A percentile compares a stretch with the other conserved stretches of the same genome.
These are phyloP conservation scores for Lentithecium fluviatile DNA, from an alignment of 495 filamentous ascomycete species.

Conservation along the genomic window DNA sequence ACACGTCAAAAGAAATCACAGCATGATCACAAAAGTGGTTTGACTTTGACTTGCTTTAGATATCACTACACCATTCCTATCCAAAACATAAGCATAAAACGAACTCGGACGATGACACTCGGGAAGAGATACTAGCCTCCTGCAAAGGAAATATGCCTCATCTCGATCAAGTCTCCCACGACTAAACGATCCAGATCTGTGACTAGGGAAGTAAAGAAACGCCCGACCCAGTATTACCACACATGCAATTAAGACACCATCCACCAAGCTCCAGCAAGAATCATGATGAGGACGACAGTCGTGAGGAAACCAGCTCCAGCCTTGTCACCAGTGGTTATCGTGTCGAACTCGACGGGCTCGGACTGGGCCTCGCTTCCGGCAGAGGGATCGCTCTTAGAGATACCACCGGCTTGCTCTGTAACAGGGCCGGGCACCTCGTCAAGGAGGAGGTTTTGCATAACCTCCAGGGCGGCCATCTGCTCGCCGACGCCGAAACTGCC, in stretches of 20 bases:
- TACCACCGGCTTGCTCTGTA: constrained; percentile 41
- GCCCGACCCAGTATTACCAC: no score
- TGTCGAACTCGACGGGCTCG: constrained; percentile 26
- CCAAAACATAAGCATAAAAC: no score
- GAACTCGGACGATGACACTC: no score
- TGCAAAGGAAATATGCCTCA: no score
- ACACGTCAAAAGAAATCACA: no score
- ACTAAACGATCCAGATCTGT: no score
- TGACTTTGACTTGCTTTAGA: no score
- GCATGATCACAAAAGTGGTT: no score
- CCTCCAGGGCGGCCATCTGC: constrained; percentile 60
- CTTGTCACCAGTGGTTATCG: constrained; percentile 43
- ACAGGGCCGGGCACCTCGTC: constrained; percentile 45
- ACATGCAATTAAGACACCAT: constrained; percentile 30
- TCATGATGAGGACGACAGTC: constrained; percentile 37
- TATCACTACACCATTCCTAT: no score
- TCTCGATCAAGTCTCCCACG: no score
- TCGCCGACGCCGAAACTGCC: constrained; percentile 53
- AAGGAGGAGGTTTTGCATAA: constrained; percentile 56
- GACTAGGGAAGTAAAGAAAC: no score
- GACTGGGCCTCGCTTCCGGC: constrained; percentile 37
- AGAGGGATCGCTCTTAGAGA: constrained; percentile 38
- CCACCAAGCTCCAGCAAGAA: constrained; percentile 43
- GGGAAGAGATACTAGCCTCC: no score
- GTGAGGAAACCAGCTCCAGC: constrained; percentile 46